phyloP scores from a whole-genome alignment of 305 asterid species.

The Solanum chacoense region DNA sequence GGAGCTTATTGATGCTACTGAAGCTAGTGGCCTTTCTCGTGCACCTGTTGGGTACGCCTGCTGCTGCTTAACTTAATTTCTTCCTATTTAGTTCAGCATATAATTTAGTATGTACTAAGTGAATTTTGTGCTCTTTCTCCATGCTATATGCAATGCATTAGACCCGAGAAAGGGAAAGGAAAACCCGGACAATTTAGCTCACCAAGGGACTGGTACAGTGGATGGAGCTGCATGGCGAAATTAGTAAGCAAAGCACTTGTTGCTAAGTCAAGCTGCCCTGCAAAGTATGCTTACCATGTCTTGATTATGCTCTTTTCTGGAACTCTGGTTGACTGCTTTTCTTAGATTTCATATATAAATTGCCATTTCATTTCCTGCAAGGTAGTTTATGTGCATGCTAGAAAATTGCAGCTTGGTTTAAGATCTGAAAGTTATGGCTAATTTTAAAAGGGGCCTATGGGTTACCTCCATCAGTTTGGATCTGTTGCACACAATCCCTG shows the following conservation, averaged over 20 bases:
- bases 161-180: conserved; percentile 82
- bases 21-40: conserved; percentile 90
- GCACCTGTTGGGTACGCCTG: conserved; percentile 55
- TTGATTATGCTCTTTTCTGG: not conserved
- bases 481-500: not conserved
- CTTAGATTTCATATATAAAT: not conserved
- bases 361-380: not conserved
- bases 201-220: conserved; percentile 81
- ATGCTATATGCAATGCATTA: conserved; percentile 7
- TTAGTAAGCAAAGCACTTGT: conserved; percentile 73
- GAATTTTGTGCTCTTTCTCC: not conserved
- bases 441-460: not conserved
- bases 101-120: not conserved
- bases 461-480: not conserved
- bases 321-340: not conserved
- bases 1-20: conserved; percentile 82
- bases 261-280: conserved; percentile 91
- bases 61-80: not conserved
- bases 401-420: not conserved
- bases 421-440: not conserved
- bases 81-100: not conserved
- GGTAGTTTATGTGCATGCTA: not conserved
- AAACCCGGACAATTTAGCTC: conserved; percentile 79
- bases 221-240: conserved; percentile 94
- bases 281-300: conserved; percentile 46